Evolutionary conservation across 2,329 filamentous ascomycete species (phyloP).

Genomic region (Claviceps paspali): DNA sequence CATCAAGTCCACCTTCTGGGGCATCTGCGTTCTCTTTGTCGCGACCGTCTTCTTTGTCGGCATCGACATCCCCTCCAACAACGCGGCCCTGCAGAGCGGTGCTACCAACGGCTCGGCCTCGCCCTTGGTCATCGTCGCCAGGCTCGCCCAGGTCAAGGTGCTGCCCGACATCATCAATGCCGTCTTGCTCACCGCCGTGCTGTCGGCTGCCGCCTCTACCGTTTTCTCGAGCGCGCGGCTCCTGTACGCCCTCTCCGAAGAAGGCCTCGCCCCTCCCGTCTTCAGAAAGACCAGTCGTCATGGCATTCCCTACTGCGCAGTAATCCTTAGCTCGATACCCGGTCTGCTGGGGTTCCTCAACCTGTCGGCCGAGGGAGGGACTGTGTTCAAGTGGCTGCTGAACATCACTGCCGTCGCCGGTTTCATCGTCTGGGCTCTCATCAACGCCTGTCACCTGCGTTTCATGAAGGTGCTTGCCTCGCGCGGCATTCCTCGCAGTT

Average conservation of each 20-base stretch:
- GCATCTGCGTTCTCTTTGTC: constrained; percentile 55
- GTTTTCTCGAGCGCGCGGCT: constrained; percentile 59
- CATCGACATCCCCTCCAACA: constrained; percentile 50
- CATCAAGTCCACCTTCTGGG: constrained; percentile 61
- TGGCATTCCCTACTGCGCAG: constrained; percentile 48
- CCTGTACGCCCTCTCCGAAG: constrained; percentile 48
- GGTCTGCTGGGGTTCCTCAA: constrained; percentile 55
- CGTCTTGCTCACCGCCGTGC: constrained; percentile 60
- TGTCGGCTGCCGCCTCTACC: constrained; percentile 65
- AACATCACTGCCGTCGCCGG: constrained; percentile 55
- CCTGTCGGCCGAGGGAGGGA: constrained; percentile 38
- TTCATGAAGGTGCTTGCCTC: constrained; percentile 46
- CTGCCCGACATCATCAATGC: constrained; percentile 62
- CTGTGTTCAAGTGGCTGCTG: constrained; percentile 58
- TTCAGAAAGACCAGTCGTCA: constrained; percentile 42
- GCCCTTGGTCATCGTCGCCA: constrained; percentile 46
- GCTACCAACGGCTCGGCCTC: constrained; percentile 46
- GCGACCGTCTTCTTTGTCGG: constrained; percentile 55
- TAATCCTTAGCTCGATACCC: constrained; percentile 37
- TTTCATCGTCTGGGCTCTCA: constrained; percentile 56
- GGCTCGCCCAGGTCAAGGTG: constrained; percentile 45
- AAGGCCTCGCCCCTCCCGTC: constrained; percentile 45
- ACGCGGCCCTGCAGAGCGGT: constrained; percentile 34
- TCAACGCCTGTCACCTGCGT: constrained; percentile 46
- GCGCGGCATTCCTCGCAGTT: constrained; percentile 40